Base-by-base conservation (phyloP, 2,329 filamentous ascomycete genomes). In the Rugonectria rugulosa region DNA sequence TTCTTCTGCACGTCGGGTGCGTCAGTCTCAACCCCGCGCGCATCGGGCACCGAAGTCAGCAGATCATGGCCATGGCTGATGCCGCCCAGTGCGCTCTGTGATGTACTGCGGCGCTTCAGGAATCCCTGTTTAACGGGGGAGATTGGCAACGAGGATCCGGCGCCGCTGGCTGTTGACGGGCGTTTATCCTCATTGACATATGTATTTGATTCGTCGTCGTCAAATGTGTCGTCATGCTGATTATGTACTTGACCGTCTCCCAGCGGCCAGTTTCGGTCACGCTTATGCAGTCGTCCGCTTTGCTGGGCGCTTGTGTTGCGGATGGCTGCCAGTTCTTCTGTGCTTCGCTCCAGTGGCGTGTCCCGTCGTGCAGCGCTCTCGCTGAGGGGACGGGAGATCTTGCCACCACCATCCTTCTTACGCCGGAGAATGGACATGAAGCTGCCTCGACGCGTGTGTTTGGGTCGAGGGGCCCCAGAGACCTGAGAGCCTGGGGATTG, bases 341-440 rank as follows among this genome's bases (percentile, higher is more conserved):
- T 68, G 59, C 77, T 83, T 26, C 85, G 79, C 69, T 90, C 87
- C 2, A 89, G 75, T 17, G 77, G 80, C 0, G 85, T 88, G 60
- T 90, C 87, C 46, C 81, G 78, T 9, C 87, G 77, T 2, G 86
- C 85, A 2, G 82, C 81, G 60, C 81, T 87, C 61, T 88, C 86
- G 11, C 72, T 68, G 9, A 75, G 66, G 19, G 81, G 81, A 31
- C 85, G 84, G 26, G 81, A 77, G 17, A 88, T 81, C 65, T 81
- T 84, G 42, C 78, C 74, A 52, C 75, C 67, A 21, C 75, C 65
- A 58, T 83, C 79, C 36, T 74, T 77, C 69, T 86, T 89, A 50
- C 89, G 86, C 31, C 86, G 83, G n/a, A 92, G 73, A 5, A 84
- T 84, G 2, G 79, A 79, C 72, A 86, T 80, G 56, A 88, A 73